Evolutionary conservation across 768 basidiomycete species (phyloP).

Genomic region (Pleurotus eryngii): DNA sequence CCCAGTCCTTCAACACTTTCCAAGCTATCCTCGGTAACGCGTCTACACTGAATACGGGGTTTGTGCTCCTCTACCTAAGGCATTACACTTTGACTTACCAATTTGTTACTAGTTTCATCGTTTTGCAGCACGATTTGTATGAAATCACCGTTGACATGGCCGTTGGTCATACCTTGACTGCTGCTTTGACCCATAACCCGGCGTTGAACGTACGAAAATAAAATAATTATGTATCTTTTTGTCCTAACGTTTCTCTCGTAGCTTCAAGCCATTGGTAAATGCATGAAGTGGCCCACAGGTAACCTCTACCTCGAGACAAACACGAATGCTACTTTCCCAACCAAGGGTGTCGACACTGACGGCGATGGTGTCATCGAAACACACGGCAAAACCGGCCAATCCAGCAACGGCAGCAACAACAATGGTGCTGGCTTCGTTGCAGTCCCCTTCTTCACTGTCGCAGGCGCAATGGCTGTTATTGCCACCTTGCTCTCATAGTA

Average conservation of each 20-base stretch:
- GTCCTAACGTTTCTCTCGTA: conserved; percentile 18
- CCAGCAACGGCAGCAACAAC: neutral
- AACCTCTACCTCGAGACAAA: conserved; percentile 87
- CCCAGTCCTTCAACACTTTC: conserved; percentile 66
- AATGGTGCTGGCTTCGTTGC: conserved; percentile 1
- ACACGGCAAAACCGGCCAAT: conserved; percentile 20
- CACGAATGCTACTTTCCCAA: conserved; percentile 63
- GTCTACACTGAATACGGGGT: conserved; percentile 57
- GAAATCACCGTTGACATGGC: conserved; percentile 88
- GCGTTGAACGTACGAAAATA: conserved; percentile 30
- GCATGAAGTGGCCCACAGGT: conserved; percentile 56
- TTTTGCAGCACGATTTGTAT: conserved; percentile 85
- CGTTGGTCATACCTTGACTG: conserved; percentile 78
- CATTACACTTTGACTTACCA: neutral
- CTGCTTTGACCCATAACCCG: conserved; percentile 66
- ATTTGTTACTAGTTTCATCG: conserved; percentile 62
- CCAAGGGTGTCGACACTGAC: conserved; percentile 30
- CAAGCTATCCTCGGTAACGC: conserved; percentile 72
- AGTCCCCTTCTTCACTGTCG: conserved; percentile 2
- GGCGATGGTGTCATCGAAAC: conserved; percentile 37
- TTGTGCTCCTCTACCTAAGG: conserved; percentile 14
- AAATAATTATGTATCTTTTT: neutral
- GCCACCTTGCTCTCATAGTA: conserved; percentile 5
- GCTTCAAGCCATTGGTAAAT: conserved; percentile 77
- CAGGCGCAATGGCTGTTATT: conserved; percentile 1